Evolutionary conservation across 2,329 filamentous ascomycete species (phyloP), one percentile per base, ranked within the genome.

Genomic region (Cadophora sp.): DNA sequence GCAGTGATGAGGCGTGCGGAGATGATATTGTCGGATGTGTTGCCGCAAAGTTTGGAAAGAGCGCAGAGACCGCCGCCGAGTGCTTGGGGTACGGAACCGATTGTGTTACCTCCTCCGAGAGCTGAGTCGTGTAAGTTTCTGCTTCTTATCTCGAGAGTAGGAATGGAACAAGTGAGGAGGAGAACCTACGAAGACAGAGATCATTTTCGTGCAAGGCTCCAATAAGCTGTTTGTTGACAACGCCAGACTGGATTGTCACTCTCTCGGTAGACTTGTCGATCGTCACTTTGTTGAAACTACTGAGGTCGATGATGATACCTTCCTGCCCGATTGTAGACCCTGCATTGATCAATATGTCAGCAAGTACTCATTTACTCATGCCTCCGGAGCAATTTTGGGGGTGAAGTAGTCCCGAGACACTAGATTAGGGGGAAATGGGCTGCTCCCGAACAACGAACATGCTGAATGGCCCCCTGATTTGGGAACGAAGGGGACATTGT

Each of bases 161-260:
- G 31, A 34, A 11, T 6, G 31, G 31, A 11, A n/a, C 5, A 31
- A 19, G 6, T 1, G 9, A 19, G 7, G n/a, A 14, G 2, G 55
- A 37, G n/a, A n/a, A 31, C 55, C 9, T 37, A 58, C 55, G 55
- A 24, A 58, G 55, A 14, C 29, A 58, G 1, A 58, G n/a, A 6
- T 37, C 19, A 34, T 58, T 37, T 9, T 37, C 55, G 11, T 37
- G 24, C 6, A 58, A 14, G 4, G 31, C 29, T 37, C 31, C 29
- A 11, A 58, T 58, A 19, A 58, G 31, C 37, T 58, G 55, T 37
- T 58, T 58, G 31, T 58, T 58, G 19, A 58, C 55, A n/a, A 58
- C 3, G 19, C 31, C 55, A 14, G 55, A 58, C 19, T 58, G 29
- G n/a, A 58, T 58, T 1, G 29, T 58, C 19, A 58, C 55, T 16